Percentiles rank a stretch among this genome's conserved stretches.
Conservation (phyloP, 306 rosid genomes). For the Morella rubra region DNA sequence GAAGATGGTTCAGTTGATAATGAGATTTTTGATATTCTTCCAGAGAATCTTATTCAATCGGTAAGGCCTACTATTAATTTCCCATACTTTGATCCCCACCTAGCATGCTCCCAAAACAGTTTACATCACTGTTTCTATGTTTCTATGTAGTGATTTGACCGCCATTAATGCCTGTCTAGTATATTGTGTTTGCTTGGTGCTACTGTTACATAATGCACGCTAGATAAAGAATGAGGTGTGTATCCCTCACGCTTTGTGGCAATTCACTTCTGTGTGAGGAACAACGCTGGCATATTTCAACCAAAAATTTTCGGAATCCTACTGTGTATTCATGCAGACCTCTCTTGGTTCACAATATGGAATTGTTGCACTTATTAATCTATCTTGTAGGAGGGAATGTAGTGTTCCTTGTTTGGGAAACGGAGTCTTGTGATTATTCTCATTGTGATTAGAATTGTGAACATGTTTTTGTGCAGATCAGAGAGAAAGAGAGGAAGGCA, state of each 20-base stretch:
- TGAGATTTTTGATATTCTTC: constrained; percentile 54
- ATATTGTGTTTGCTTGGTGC: background rate
- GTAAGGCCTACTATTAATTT: constrained; percentile 41
- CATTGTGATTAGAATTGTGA: background rate
- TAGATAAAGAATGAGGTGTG: background rate
- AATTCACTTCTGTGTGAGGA: background rate
- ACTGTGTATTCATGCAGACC: background rate
- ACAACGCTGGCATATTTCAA: background rate
- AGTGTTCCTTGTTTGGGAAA: background rate
- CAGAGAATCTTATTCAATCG: constrained; percentile 61
- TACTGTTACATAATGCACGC: background rate
- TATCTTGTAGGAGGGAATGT: background rate
- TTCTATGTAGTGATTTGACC: background rate
- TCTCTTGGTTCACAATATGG: background rate
- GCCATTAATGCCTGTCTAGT: background rate
- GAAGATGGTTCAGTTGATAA: constrained; percentile 32
- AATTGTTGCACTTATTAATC: background rate
- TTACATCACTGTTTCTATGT: background rate
- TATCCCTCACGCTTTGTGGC: background rate
- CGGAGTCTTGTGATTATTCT: constrained; percentile 2
- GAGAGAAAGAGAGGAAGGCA: too few relatives aligned
- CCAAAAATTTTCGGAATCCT: background rate
- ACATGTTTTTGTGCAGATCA: too few relatives aligned
- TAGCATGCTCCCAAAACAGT: constrained; percentile 1
- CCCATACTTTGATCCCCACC: background rate